Percentiles rank a stretch among this genome's conserved stretches.
These are phyloP conservation scores for Erysimum cheiri DNA, from an alignment of 441 rosid species.

Conservation along the genomic window DNA sequence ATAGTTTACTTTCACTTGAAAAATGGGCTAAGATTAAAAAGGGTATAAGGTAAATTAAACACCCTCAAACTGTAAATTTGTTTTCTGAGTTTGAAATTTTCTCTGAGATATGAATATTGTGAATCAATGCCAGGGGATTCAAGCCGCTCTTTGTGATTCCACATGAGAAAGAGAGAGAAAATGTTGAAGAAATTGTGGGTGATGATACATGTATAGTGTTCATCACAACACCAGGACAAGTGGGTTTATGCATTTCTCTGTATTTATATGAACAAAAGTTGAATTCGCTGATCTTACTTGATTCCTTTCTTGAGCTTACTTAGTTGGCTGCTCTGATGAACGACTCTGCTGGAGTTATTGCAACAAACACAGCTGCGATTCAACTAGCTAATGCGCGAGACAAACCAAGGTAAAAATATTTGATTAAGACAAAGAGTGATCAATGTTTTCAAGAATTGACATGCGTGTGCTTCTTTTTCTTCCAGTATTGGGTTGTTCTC, in stretches of 20 bases:
- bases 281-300: background rate
- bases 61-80: slow-evolving; percentile 1
- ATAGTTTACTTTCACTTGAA: slow-evolving; percentile 74
- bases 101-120: slow-evolving; percentile 15
- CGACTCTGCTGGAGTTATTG: slow-evolving; percentile 86
- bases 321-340: slow-evolving; percentile 92
- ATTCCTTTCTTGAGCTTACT: slow-evolving; percentile 36
- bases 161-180: slow-evolving; percentile 90
- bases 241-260: slow-evolving; percentile 53
- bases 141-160: slow-evolving; percentile 86
- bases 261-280: slow-evolving; percentile 6
- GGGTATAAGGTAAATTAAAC: slow-evolving; percentile 57
- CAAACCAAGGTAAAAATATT: slow-evolving; percentile 65
- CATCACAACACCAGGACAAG: slow-evolving; percentile 96
- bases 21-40: slow-evolving; percentile 71
- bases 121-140: slow-evolving; percentile 56
- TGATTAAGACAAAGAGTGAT: slow-evolving; percentile 16
- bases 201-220: slow-evolving; percentile 72
- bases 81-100: background rate
- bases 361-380: slow-evolving; percentile 93
- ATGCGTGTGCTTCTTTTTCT: slow-evolving; percentile 17
- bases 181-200: slow-evolving; percentile 75
- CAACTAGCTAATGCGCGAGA: slow-evolving; percentile 81
- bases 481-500: slow-evolving; percentile 86
- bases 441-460: slow-evolving; percentile 16